These are phyloP conservation scores for Trebouxiophyceae sp. DNA, from an alignment of 163 green algal genomes.

Conservation along the genomic window DNA sequence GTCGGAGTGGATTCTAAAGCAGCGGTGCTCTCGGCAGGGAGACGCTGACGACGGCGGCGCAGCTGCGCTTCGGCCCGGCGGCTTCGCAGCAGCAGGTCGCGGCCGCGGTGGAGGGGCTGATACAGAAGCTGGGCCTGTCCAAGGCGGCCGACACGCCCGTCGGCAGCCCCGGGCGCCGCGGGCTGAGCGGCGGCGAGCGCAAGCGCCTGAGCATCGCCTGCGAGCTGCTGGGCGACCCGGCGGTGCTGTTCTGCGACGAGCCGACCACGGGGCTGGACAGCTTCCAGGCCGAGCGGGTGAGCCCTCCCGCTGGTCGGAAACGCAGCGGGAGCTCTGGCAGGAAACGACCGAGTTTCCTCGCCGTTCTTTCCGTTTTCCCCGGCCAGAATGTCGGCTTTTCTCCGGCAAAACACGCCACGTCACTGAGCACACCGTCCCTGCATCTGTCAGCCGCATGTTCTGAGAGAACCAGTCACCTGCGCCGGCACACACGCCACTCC, in stretches of 20 bases:
- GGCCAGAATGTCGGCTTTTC: too few species aligned
- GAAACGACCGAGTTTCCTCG: too few species aligned
- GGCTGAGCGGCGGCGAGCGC: constrained; percentile 66
- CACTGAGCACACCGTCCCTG: too few species aligned
- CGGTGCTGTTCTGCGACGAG: constrained; percentile 47
- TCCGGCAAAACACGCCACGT: too few species aligned
- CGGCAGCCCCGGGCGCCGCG: constrained; percentile 55
- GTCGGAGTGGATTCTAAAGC: too few species aligned
- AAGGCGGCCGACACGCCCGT: constrained; percentile 67
- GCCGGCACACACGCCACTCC: too few species aligned
- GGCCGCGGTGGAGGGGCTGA: constrained; percentile 63
- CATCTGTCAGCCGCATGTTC: too few species aligned
- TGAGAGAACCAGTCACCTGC: too few species aligned
- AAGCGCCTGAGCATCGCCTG: constrained; percentile 88
- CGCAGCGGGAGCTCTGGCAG: too few species aligned
- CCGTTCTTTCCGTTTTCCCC: too few species aligned
- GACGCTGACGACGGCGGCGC: constrained; percentile 77
- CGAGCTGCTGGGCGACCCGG: constrained; percentile 57
- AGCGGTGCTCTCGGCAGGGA: constrained; percentile 34
- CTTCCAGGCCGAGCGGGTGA: constrained; percentile 75
- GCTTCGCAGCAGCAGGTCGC: constrained; percentile 27
- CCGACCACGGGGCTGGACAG: constrained; percentile 80
- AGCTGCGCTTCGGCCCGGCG: constrained; percentile 58
- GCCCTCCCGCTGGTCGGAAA: too few species aligned
- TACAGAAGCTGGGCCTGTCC: constrained; percentile 57